These are phyloP conservation scores for Collybia sordida DNA, from an alignment of 768 basidiomycete genomes.

Conservation along the genomic window DNA sequence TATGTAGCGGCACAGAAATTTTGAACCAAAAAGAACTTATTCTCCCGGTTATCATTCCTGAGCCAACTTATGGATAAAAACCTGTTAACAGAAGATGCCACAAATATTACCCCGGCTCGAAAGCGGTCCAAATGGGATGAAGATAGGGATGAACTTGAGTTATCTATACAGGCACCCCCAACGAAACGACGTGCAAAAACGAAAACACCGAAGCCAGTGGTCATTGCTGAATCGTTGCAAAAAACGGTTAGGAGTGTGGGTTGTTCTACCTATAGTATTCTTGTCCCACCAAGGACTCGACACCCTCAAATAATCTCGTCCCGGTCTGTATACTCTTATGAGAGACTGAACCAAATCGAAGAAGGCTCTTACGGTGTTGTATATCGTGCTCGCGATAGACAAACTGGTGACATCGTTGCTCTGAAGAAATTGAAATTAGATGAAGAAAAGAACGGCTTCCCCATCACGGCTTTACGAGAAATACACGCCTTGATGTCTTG, in stretches of 20 bases:
- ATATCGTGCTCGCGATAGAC: conserved; percentile 92
- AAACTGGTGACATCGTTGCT: conserved; percentile 94
- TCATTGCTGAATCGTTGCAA: conserved; percentile 15
- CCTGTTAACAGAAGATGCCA: conserved; percentile 29
- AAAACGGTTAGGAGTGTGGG: conserved; percentile 3
- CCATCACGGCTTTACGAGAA: conserved; percentile 94
- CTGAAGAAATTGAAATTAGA: conserved; percentile 98
- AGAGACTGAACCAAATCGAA: conserved; percentile 95
- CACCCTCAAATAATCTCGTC: conserved; percentile 85
- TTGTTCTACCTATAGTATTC: conserved; percentile 51
- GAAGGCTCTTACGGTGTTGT: conserved; percentile 98
- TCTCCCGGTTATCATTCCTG: too few species aligned
- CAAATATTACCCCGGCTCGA: conserved; percentile 56
- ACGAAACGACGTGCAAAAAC: conserved; percentile 44
- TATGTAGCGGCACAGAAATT: too few species aligned
- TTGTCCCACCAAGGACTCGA: conserved; percentile 70
- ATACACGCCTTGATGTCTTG: conserved; percentile 96
- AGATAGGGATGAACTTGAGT: conserved; percentile 34
- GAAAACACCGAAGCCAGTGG: conserved; percentile 12
- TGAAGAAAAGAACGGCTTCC: conserved; percentile 98
- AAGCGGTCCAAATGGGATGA: conserved; percentile 82
- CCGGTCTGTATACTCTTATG: conserved; percentile 92
- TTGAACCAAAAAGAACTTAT: too few species aligned
- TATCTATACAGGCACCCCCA: conserved; percentile 28
- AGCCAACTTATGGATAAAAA: not conserved